phyloP scores from a whole-genome alignment of 371 early-diverging fungal genomes.

The Mucor racemosus region DNA sequence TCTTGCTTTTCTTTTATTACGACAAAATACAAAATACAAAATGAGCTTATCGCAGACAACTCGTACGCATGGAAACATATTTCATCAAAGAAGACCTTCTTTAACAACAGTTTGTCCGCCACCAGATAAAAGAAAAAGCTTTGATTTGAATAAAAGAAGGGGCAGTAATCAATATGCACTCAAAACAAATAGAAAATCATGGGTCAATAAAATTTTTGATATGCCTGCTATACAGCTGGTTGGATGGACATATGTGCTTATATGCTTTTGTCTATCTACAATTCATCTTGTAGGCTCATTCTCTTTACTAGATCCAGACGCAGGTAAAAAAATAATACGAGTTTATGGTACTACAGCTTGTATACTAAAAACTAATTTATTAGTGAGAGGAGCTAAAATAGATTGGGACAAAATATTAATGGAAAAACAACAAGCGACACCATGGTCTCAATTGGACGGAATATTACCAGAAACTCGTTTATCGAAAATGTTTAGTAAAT shows the following conservation, averaged over 20 bases:
- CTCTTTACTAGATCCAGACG: constrained; percentile 11
- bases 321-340: background rate
- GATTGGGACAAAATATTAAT: constrained; percentile 17
- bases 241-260: constrained; percentile 32
- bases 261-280: constrained; percentile 36
- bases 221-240: constrained; percentile 28
- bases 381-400: constrained; percentile 1
- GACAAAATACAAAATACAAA: background rate
- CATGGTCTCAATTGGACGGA: constrained; percentile 23
- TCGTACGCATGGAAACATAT: constrained; percentile 5
- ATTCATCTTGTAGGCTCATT: constrained; percentile 31
- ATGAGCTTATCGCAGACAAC: constrained; percentile 2
- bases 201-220: constrained; percentile 14
- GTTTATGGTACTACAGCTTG: no score
- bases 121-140: constrained; percentile 10
- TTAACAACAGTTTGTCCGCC: constrained; percentile 41
- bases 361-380: background rate
- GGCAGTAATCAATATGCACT: constrained; percentile 6
- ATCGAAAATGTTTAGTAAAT: constrained; percentile 46
- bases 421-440: constrained; percentile 7
- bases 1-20: background rate
- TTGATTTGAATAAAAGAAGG: constrained; percentile 3
- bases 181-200: constrained; percentile 1
- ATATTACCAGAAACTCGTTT: constrained; percentile 27
- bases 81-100: constrained; percentile 44